Evolutionary conservation across 2,329 filamentous ascomycete species (phyloP).

Genomic region (Berkeleyomyces basicola): DNA sequence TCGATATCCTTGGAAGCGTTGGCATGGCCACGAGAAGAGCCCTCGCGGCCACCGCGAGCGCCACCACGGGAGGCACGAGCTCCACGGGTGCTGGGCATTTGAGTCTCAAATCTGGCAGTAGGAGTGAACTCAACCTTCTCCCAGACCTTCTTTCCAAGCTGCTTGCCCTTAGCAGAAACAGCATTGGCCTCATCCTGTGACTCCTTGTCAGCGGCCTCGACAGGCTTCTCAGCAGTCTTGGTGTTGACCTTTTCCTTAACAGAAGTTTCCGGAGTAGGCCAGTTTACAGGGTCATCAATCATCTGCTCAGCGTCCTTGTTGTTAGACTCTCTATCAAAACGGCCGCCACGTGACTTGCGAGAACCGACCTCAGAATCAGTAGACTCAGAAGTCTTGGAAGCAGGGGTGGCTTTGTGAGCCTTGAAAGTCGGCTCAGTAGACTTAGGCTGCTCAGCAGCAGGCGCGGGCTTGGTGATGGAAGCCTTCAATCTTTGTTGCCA

Average conservation of each 20-base stretch:
- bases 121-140: constrained; percentile 68
- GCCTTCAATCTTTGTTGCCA: constrained; percentile 70
- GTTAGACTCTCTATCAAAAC: constrained; percentile 16
- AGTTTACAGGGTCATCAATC: constrained; percentile 49
- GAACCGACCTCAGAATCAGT: constrained; percentile 23
- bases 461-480: constrained; percentile 23
- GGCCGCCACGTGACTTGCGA: constrained; percentile 25
- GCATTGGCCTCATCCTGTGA: constrained; percentile 34
- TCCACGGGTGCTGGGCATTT: constrained; percentile 40
- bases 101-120: constrained; percentile 73
- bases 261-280: constrained; percentile 79
- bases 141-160: constrained; percentile 66
- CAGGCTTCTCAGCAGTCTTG: constrained; percentile 50
- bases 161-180: constrained; percentile 28
- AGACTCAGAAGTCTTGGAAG: constrained; percentile 16
- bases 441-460: constrained; percentile 24
- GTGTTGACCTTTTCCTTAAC: constrained; percentile 44
- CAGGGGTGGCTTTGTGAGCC: constrained; percentile 18
- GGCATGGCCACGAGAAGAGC: constrained; percentile 18
- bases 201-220: constrained; percentile 45
- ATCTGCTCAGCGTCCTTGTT: constrained; percentile 10
- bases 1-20: constrained; percentile 21
- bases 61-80: constrained; percentile 32
- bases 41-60: constrained; percentile 21
- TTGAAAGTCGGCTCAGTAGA: constrained; percentile 28